Base-by-base conservation (phyloP, 1,284 basidiomycete genomes). In the Ganoderma boninense region DNA sequence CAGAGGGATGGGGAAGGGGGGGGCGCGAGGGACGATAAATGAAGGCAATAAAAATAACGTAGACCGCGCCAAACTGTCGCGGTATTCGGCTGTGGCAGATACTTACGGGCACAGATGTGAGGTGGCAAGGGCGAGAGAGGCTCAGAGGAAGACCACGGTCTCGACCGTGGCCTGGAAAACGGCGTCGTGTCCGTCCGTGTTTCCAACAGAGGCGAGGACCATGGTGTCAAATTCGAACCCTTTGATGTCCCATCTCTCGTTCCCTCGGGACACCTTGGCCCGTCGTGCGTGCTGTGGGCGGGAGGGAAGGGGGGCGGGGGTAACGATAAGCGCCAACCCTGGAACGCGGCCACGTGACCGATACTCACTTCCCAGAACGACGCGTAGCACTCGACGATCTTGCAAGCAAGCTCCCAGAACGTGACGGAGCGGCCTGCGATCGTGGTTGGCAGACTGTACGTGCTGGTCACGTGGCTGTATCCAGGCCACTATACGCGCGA, bases 161-260 rank as follows among this genome's bases (percentile, higher is more conserved):
- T 68, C 62, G 10, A 73, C 43, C 4, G 46, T 43, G 16, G 69
- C 69, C 54, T 73, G 71, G 52, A 73, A 70, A 8, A 70, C 59
- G 14, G 49, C 46, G 0, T 62, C 61, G 29, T 68, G 35, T 16
- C 62, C 65, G 38, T 67, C 67, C 14, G 1, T 11, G 60, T 69
- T 73, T 4, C 35, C n/a, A 7, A 73, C 0, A 3, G 57, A 5
- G 26, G 57, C 35, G 7, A 73, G 54, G 0, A 59, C 35, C 11
- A 73, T 20, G 46, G 57, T 46, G 10, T 46, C 18, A n/a, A 60
- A 62, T 4, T 62, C 38, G 13, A 42, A 62, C 11, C 40, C 38
- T 42, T 43, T 62, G n/a, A 62, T 4, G 29, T 46, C 26, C 70
- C 60, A 64, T 18, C 49, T 54, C 54, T 68, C 67, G 13, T 57